These are phyloP conservation scores for Zoysia matrella DNA, from an alignment of 202 grass and related monocot genomes.

Conservation along the genomic window DNA sequence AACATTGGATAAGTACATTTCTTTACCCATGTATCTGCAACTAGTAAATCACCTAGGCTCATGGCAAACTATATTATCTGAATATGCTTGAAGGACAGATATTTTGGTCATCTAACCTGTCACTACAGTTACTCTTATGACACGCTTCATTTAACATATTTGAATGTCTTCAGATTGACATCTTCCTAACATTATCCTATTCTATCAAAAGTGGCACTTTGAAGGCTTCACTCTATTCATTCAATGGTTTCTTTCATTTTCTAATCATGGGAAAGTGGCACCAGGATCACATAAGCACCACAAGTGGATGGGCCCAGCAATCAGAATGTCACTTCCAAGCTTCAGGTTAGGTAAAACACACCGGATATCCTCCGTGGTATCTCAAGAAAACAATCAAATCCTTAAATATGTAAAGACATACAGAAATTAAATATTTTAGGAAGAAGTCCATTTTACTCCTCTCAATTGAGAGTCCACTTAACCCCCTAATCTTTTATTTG, in stretches of 20 bases:
- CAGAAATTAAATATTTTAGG: background rate
- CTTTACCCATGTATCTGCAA: background rate
- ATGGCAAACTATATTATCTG: background rate
- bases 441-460: too few relatives aligned
- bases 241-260: slow-evolving; percentile 42
- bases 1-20: background rate
- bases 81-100: background rate
- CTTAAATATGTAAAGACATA: background rate
- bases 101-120: background rate
- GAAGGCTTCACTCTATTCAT: slow-evolving; percentile 18
- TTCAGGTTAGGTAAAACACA: slow-evolving; percentile 74
- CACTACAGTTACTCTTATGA: too few relatives aligned
- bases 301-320: slow-evolving; percentile 68
- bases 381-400: slow-evolving; percentile 11
- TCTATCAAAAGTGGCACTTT: slow-evolving; percentile 9
- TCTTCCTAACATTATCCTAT: slow-evolving; percentile 30
- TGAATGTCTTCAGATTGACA: slow-evolving; percentile 12
- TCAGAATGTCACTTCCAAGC: slow-evolving; percentile 96
- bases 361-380: slow-evolving; percentile 19
- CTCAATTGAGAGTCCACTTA: too few relatives aligned
- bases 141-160: background rate
- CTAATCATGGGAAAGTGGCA: slow-evolving; percentile 46
- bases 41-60: background rate
- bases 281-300: slow-evolving; percentile 53
- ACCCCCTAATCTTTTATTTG: too few relatives aligned